Conservation (phyloP, 352 stramenopile species). For the Phytophthora tentaculata region DNA sequence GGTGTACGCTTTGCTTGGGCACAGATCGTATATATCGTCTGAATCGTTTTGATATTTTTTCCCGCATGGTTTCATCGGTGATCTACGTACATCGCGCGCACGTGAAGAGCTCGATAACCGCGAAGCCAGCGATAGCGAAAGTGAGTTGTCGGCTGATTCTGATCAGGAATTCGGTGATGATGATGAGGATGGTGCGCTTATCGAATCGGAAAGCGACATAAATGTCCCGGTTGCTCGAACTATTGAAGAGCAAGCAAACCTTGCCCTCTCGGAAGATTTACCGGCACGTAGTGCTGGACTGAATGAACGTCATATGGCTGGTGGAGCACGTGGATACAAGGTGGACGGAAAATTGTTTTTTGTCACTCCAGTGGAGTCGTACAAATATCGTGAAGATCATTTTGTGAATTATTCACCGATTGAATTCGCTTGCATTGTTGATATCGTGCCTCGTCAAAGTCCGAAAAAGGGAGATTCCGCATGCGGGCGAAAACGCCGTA, state of each 20-base stretch:
- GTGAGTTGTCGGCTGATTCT: neutral
- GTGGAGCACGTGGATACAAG: neutral
- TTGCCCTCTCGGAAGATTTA: too few relatives aligned
- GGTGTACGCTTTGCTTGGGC: neutral
- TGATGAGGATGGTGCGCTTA: too few relatives aligned
- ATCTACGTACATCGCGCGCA: neutral
- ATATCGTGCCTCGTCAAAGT: neutral
- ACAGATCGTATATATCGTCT: neutral
- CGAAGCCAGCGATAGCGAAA: neutral
- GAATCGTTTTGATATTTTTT: neutral
- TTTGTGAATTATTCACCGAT: neutral
- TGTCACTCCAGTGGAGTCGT: neutral
- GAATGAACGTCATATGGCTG: neutral
- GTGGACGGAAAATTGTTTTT: neutral
- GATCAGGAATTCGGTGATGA: neutral
- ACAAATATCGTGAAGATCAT: neutral
- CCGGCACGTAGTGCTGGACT: neutral
- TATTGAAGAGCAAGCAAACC: too few relatives aligned
- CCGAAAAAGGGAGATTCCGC: neutral
- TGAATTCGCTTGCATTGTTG: neutral
- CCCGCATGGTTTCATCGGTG: neutral
- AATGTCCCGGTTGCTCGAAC: too few relatives aligned
- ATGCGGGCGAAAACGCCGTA: neutral
- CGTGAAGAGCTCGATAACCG: neutral
- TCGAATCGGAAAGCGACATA: too few relatives aligned